Percentiles rank a stretch among this genome's conserved stretches.
Conservation (phyloP, 2,329 filamentous ascomycete genomes). For the Penicillium frequentans region DNA sequence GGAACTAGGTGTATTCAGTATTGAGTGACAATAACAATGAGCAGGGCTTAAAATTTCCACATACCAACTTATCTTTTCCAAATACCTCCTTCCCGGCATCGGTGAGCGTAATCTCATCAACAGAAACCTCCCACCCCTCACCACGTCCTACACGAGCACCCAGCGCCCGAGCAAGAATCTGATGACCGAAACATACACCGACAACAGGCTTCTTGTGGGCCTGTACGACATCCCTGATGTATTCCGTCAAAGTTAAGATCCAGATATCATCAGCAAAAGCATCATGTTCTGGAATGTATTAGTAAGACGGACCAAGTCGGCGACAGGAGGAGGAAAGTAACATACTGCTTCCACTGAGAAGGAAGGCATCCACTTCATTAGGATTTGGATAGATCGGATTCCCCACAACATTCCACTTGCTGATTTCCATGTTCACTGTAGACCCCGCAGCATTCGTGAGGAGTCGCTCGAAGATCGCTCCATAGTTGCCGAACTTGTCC, state of each 20-base stretch:
- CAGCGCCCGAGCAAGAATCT: conserved; percentile 49
- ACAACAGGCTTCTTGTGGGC: conserved; percentile 35
- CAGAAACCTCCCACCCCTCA: conserved; percentile 49
- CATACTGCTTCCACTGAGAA: conserved; percentile 35
- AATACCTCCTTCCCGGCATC: conserved; percentile 45
- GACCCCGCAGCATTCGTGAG: conserved; percentile 13
- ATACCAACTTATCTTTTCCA: conserved; percentile 26
- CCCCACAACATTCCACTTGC: conserved; percentile 28
- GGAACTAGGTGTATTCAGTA: conserved; percentile 13
- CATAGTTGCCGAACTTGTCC: conserved; percentile 22
- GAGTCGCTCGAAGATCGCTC: conserved; percentile 28
- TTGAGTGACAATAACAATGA: too few species aligned
- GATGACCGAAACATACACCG: conserved; percentile 53
- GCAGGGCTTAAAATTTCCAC: background rate
- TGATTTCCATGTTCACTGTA: conserved; percentile 12
- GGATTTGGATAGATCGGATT: conserved; percentile 22
- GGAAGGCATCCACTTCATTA: conserved; percentile 25
- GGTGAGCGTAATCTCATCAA: conserved; percentile 43
- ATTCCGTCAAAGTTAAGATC: conserved; percentile 47
- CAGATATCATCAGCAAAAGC: conserved; percentile 47
- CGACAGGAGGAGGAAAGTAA: background rate
- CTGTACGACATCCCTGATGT: conserved; percentile 30
- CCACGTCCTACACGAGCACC: conserved; percentile 39
- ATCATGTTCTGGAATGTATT: conserved; percentile 30
- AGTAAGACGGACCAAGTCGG: background rate